Conservation (phyloP, 2,329 filamentous ascomycete genomes). For the Aspergillus sp. region DNA sequence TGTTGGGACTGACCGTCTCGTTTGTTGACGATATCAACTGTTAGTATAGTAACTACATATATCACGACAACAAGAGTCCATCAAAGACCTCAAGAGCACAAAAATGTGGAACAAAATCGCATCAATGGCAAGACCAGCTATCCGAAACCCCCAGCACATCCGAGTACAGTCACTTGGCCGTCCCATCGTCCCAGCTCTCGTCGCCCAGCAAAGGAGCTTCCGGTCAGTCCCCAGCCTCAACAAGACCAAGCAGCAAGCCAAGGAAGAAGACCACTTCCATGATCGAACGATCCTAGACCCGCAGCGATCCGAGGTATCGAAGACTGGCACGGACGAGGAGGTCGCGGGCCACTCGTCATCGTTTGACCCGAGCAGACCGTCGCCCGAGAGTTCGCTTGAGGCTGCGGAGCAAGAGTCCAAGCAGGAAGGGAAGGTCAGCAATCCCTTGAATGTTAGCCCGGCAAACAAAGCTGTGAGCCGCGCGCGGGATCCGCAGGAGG, state of each 20-base stretch:
- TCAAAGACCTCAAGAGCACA: neutral
- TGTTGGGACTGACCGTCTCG: neutral
- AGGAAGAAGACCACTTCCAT: slow-evolving; percentile 7
- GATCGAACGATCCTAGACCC: slow-evolving; percentile 65
- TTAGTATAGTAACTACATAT: neutral
- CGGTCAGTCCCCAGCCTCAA: slow-evolving; percentile 1
- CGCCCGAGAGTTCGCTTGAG: slow-evolving; percentile 57
- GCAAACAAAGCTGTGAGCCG: slow-evolving; percentile 59
- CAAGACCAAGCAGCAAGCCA: slow-evolving; percentile 6
- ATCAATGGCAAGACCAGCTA: neutral
- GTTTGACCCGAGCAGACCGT: slow-evolving; percentile 66
- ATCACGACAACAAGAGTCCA: neutral
- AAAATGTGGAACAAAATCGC: slow-evolving; percentile 10
- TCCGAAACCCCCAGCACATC: neutral
- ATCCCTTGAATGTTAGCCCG: slow-evolving; percentile 59
- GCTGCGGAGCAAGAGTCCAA: slow-evolving; percentile 37
- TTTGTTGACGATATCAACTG: neutral
- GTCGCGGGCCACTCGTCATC: slow-evolving; percentile 60
- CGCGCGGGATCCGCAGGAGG: slow-evolving; percentile 44
- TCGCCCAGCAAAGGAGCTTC: neutral
- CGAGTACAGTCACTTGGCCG: neutral
- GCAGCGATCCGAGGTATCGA: slow-evolving; percentile 63
- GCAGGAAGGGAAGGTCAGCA: slow-evolving; percentile 39
- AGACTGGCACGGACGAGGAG: slow-evolving; percentile 63
- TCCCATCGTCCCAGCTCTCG: neutral